Evolutionary conservation across 192 early-diverging fungal species (phyloP).

Genomic region (Spizellomyces sp.): DNA sequence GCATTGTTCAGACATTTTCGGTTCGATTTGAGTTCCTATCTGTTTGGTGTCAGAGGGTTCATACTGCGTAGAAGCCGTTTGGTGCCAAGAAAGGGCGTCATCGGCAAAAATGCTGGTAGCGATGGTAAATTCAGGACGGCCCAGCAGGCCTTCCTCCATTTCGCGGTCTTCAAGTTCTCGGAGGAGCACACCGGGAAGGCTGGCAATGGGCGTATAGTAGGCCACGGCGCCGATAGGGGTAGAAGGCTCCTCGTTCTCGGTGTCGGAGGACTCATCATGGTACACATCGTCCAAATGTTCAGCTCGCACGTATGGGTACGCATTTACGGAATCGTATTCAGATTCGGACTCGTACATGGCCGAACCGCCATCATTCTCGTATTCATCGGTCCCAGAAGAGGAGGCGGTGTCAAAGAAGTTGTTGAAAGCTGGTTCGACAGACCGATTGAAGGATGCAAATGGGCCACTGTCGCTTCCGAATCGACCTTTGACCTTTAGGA

Average conservation of each 20-base stretch:
- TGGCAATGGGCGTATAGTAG: constrained; percentile 16
- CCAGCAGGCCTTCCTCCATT: constrained; percentile 26
- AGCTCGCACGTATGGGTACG: neutral
- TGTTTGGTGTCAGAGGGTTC: neutral
- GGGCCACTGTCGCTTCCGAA: no score
- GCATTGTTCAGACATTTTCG: no score
- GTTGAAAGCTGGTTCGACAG: no score
- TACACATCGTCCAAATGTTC: neutral
- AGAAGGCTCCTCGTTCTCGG: constrained; percentile 4
- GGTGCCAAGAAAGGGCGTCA: neutral
- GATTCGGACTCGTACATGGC: neutral
- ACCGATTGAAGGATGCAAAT: no score
- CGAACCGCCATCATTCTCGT: neutral
- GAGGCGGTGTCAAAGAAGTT: neutral
- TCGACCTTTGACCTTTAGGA: constrained; percentile 12
- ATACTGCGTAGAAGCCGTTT: neutral
- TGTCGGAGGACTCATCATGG: neutral
- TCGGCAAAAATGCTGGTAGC: neutral
- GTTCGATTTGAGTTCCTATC: no score
- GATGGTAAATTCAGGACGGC: neutral
- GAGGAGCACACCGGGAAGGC: constrained; percentile 9
- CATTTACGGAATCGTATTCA: neutral
- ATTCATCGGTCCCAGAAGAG: neutral
- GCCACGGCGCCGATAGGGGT: neutral
- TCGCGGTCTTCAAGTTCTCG: constrained; percentile 23